phyloP scores from a whole-genome alignment of 2,329 filamentous ascomycete species.

The Dactylellina drechsleri region DNA sequence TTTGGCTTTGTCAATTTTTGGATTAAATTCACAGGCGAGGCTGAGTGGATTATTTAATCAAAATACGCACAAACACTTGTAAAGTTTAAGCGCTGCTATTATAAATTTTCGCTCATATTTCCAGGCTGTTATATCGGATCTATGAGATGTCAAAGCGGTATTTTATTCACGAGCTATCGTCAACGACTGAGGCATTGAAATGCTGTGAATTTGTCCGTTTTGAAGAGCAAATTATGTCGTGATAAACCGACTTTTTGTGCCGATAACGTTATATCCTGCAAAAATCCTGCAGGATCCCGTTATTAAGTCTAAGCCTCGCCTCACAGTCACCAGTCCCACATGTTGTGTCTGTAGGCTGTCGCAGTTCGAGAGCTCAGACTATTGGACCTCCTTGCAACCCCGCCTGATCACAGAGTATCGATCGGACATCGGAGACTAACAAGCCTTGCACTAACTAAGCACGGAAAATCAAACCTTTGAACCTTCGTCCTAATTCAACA shows the following conservation, averaged over 20 bases:
- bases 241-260: not conserved
- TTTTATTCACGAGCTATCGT: not conserved
- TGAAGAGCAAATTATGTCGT: not conserved
- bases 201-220: not conserved
- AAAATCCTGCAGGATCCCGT: slow-evolving; percentile 22
- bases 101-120: not conserved
- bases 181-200: not conserved
- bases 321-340: too few relatives aligned
- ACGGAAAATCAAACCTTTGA: slow-evolving; percentile 6
- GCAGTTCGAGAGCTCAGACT: not conserved
- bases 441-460: not conserved
- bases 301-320: slow-evolving; percentile 26
- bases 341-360: too few relatives aligned
- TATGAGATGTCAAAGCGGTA: slow-evolving; percentile 7
- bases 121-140: not conserved
- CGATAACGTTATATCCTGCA: slow-evolving; percentile 28
- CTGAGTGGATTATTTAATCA: slow-evolving; percentile 9
- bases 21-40: slow-evolving; percentile 18
- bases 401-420: slow-evolving; percentile 19
- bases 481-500: slow-evolving; percentile 13
- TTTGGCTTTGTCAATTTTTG: slow-evolving; percentile 19
- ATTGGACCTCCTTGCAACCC: slow-evolving; percentile 5
- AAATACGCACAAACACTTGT: too few relatives aligned
- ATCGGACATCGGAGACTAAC: not conserved
- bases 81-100: slow-evolving; percentile 14